These are phyloP conservation scores for Pilasporangium apinafurcum DNA, from an alignment of 352 stramenopile species.

Conservation along the genomic window DNA sequence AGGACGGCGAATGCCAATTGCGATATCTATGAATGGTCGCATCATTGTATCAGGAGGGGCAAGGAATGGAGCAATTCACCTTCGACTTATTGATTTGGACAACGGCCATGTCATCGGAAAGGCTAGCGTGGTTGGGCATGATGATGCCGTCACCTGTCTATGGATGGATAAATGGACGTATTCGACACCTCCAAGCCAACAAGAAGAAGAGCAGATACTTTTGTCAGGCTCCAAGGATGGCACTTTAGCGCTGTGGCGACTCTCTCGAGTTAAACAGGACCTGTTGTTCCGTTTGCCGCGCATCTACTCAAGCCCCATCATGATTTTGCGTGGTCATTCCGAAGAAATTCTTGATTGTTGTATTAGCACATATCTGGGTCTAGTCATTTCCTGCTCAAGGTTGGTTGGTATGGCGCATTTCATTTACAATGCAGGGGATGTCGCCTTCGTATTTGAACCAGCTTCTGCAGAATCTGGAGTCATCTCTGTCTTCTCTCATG, in stretches of 20 bases:
- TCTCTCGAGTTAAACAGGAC: conserved; percentile 68
- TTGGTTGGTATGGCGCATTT: conserved; percentile 57
- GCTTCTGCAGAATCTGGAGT: conserved; percentile 3
- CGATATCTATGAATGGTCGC: conserved; percentile 63
- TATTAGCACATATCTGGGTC: conserved; percentile 54
- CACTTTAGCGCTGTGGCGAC: conserved; percentile 60
- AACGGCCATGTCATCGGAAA: conserved; percentile 79
- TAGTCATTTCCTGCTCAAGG: conserved; percentile 60
- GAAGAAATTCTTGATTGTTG: conserved; percentile 45
- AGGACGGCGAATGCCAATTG: conserved; percentile 35
- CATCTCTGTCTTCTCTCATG: conserved; percentile 28
- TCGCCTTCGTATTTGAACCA: conserved; percentile 61
- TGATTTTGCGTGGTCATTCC: conserved; percentile 58
- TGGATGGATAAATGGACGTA: conserved; percentile 58
- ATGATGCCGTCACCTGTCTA: conserved; percentile 62
- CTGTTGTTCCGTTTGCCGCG: conserved; percentile 67
- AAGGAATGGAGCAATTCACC: conserved; percentile 63
- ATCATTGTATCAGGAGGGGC: conserved; percentile 69
- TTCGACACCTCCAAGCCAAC: conserved; percentile 20
- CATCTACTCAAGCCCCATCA: conserved; percentile 55
- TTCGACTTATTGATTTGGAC: conserved; percentile 73
- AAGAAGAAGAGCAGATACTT: conserved; percentile 68
- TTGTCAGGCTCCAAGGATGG: conserved; percentile 68
- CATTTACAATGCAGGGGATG: conserved; percentile 61
- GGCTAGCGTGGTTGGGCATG: conserved; percentile 73